A percentile compares a stretch with the other conserved stretches of the same genome.
Evolutionary conservation across 1,284 basidiomycete genomes (phyloP).

Genomic region (Gymnopus androsaceus): DNA sequence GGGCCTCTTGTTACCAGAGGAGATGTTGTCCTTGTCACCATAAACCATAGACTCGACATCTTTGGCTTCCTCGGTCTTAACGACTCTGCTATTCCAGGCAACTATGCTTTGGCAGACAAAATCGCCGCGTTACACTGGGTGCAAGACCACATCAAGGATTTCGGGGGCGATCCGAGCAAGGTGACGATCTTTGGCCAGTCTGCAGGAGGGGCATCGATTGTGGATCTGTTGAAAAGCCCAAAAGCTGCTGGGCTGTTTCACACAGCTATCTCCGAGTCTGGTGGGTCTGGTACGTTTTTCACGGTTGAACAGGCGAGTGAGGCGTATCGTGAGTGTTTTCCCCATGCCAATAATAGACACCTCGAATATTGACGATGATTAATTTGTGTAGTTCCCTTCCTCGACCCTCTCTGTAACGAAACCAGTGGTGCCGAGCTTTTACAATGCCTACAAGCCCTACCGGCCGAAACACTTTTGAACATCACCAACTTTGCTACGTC

Average conservation of each 20-base stretch:
- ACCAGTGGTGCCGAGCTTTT: constrained; percentile 20
- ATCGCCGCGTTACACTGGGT: constrained; percentile 40
- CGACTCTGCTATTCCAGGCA: constrained; percentile 40
- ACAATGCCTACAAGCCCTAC: constrained; percentile 22
- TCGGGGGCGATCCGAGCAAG: constrained; percentile 21
- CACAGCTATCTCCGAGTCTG: constrained; percentile 12
- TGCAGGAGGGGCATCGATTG: constrained; percentile 16
- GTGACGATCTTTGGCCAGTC: constrained; percentile 21
- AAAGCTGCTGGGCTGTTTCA: constrained; percentile 15
- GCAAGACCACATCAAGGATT: constrained; percentile 29
- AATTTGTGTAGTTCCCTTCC: constrained; percentile 8
- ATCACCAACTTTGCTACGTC: constrained; percentile 15
- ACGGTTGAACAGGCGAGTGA: constrained; percentile 4
- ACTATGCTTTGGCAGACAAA: constrained; percentile 44
- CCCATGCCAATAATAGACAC: not conserved
- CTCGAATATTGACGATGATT: not conserved
- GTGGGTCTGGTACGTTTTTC: constrained; percentile 10
- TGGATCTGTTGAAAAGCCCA: constrained; percentile 16
- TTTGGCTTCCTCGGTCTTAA: constrained; percentile 45
- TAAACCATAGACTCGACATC: constrained; percentile 48
- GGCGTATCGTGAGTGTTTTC: not conserved
- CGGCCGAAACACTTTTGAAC: constrained; percentile 21
- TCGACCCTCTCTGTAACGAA: constrained; percentile 17
- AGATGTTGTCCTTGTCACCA: constrained; percentile 47
- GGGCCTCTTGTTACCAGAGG: constrained; percentile 43